Percentiles rank a stretch among this genome's conserved stretches.
Conservation (phyloP, 768 basidiomycete genomes). For the Rhodosporidiobolus sp. region DNA sequence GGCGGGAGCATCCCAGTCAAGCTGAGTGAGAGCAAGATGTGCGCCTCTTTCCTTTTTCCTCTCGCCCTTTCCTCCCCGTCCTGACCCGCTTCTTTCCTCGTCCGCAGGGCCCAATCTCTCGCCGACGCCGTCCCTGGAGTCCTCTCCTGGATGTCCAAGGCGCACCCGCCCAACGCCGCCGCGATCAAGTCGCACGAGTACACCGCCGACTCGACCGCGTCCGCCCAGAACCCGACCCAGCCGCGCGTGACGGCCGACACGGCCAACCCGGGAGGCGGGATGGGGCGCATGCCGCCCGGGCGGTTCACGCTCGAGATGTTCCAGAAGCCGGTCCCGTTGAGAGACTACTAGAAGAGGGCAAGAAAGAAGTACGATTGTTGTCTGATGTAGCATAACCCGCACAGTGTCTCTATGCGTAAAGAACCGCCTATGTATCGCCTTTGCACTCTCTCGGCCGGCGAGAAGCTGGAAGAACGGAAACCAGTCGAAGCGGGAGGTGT, state of each 20-base stretch:
- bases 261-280: slow-evolving; percentile 24
- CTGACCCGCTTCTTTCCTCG: not conserved
- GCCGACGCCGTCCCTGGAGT: slow-evolving; percentile 30
- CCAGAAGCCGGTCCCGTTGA: slow-evolving; percentile 14
- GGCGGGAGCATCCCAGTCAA: slow-evolving; percentile 36
- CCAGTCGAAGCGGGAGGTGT: too few relatives aligned
- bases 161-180: slow-evolving; percentile 15
- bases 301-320: slow-evolving; percentile 31
- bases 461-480: too few relatives aligned
- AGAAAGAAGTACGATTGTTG: not conserved
- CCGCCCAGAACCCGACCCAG: slow-evolving; percentile 5
- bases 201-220: slow-evolving; percentile 10
- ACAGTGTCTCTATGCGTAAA: too few relatives aligned
- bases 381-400: not conserved
- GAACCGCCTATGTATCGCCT: too few relatives aligned
- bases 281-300: slow-evolving; percentile 18
- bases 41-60: not conserved
- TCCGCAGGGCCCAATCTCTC: slow-evolving; percentile 19
- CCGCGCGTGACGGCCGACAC: slow-evolving; percentile 7
- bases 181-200: slow-evolving; percentile 6
- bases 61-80: not conserved
- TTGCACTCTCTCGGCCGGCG: too few relatives aligned
- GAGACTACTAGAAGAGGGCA: slow-evolving; percentile 15
- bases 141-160: slow-evolving; percentile 19
- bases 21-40: slow-evolving; percentile 33